Evolutionary conservation across 1,139 yeast genomes (phyloP), one percentile per base, ranked within the genome.

Genomic region (Pichia sp.): DNA sequence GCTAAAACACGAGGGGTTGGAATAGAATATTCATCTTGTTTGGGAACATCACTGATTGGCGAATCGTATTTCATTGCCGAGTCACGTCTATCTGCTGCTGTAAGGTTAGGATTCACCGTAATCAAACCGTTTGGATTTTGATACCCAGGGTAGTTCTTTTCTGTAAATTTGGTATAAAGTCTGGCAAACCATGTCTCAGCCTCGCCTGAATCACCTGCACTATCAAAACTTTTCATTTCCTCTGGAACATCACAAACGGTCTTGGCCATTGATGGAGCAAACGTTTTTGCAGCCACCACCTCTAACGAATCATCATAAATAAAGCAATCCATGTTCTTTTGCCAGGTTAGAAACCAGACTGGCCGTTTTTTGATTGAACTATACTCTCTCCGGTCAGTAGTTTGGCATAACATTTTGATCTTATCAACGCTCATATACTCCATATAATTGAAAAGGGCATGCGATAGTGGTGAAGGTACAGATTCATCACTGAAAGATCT

Each of bases 401-500:
- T 20, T 14, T 34, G 33, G 10, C 19, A 24, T 6, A 37, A 21
- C 9, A 24, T 21, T 15, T 17, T 19, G 21, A 53, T 32, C 17
- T 54, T 51, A 6, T 34, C 39, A 5, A 27, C 35, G 3, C 42
- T 38, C 16, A 40, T 42, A 13, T 34, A 34, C 8, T 38, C 41
- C 22, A 52, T 40, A 10, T 49, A 30, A 33, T 51, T 46, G 15
- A 35, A 30, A 10, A 18, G 29, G 18, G 14, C 19, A 15, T 12
- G 25, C 21, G 24, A 33, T 22, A 3, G 24, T 20, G 17, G 25
- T 20, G 24, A 42, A 25, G 17, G 26, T 3, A 22, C 23, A 16
- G 8, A 23, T 7, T 40, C 27, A 6, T 45, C 45, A 14, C 56
- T 61, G 30, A 69, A 38, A 23, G 64, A 38, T 1, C 64, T 61